A percentile compares a stretch with the other conserved stretches of the same genome.
Evolutionary conservation across 192 early-diverging fungal genomes (phyloP).

Genomic region (Geranomyces variabilis): DNA sequence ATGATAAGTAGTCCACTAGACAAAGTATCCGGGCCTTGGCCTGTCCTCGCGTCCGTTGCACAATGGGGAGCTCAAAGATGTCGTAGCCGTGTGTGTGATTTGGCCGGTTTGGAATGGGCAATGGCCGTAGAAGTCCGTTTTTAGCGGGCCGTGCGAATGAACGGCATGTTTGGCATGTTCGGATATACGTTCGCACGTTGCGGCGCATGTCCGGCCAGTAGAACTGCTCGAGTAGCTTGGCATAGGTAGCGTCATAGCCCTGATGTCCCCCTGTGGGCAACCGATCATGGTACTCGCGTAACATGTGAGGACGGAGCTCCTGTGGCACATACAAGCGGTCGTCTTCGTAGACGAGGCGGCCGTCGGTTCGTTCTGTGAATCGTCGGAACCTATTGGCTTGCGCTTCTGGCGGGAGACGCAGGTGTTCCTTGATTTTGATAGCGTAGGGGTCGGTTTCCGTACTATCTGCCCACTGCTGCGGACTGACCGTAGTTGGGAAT

Average conservation of each 20-base stretch:
- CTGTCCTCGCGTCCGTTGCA: neutral
- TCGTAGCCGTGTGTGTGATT: neutral
- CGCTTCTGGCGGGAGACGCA: too few relatives aligned
- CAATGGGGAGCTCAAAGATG: neutral
- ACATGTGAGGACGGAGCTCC: neutral
- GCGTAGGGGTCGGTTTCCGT: too few relatives aligned
- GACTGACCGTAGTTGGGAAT: too few relatives aligned
- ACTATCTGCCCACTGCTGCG: too few relatives aligned
- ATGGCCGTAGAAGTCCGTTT: neutral
- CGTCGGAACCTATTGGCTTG: too few relatives aligned
- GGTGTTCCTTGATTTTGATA: too few relatives aligned
- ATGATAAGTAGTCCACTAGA: neutral
- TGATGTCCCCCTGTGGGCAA: neutral
- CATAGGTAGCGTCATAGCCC: neutral
- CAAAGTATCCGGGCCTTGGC: neutral
- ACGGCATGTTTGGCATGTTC: neutral
- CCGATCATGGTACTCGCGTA: neutral
- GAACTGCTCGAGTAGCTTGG: neutral
- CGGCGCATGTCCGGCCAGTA: neutral
- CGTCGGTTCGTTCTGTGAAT: too few relatives aligned
- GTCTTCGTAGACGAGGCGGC: too few relatives aligned
- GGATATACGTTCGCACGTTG: neutral
- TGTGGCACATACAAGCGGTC: too few relatives aligned
- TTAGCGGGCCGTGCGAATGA: too few relatives aligned
- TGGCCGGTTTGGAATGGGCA: neutral